Evolutionary conservation across 2,329 filamentous ascomycete genomes (phyloP).

Genomic region (Monosporascus sp.): DNA sequence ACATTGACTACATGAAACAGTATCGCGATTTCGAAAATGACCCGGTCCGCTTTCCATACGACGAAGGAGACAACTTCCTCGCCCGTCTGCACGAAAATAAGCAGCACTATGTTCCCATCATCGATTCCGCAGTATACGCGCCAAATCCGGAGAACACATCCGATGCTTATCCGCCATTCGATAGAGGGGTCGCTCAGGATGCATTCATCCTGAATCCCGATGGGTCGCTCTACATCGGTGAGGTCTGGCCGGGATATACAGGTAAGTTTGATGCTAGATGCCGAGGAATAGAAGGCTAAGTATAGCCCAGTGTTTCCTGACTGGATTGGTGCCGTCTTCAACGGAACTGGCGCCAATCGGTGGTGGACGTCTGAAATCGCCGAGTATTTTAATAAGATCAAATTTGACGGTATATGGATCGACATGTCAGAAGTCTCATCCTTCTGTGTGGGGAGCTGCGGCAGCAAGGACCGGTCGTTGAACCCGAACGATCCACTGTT

Average conservation of each 20-base stretch:
- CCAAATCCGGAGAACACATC: slow-evolving; percentile 65
- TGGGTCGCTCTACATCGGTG: slow-evolving; percentile 51
- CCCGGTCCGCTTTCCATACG: slow-evolving; percentile 48
- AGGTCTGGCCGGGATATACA: slow-evolving; percentile 70
- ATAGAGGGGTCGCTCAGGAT: slow-evolving; percentile 54
- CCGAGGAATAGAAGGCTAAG: neutral
- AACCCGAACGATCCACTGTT: slow-evolving; percentile 68
- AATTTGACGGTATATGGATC: slow-evolving; percentile 52
- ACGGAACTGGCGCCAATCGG: slow-evolving; percentile 55
- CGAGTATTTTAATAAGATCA: slow-evolving; percentile 47
- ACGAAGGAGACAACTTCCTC: slow-evolving; percentile 55
- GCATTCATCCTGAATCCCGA: slow-evolving; percentile 53
- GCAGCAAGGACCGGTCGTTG: slow-evolving; percentile 55
- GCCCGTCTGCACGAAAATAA: slow-evolving; percentile 56
- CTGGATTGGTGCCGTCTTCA: slow-evolving; percentile 58
- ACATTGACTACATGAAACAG: slow-evolving; percentile 65
- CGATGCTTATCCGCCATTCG: slow-evolving; percentile 59
- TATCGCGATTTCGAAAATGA: slow-evolving; percentile 61
- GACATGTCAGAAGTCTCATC: slow-evolving; percentile 56
- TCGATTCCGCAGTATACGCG: slow-evolving; percentile 66
- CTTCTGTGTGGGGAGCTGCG: slow-evolving; percentile 69
- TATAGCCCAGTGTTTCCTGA: slow-evolving; percentile 56
- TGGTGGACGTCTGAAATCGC: slow-evolving; percentile 65
- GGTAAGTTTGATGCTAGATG: slow-evolving; percentile 14
- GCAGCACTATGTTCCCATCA: slow-evolving; percentile 69